Evolutionary conservation across 2,329 filamentous ascomycete genomes (phyloP), one percentile per base, ranked within the genome.

Genomic region (Talaromyces atroroseus): DNA sequence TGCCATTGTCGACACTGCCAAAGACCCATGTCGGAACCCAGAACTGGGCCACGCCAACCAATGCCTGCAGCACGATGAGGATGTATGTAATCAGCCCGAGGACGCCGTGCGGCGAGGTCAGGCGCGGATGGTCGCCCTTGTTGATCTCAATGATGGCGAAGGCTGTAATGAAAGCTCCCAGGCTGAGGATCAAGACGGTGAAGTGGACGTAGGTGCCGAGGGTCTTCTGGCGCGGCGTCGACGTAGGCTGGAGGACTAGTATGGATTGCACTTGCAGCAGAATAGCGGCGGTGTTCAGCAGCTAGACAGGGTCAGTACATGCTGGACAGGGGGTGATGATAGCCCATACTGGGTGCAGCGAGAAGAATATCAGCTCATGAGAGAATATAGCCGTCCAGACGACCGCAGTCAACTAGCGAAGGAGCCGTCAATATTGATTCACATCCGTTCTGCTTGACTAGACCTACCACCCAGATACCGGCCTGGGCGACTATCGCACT

Each of bases 191-290:
- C 48, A 89, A 64, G 62, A 96, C 77, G 12, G 76, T 73, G 23
- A 85, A 86, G 73, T 99, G 92, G 48, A 82, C 70, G 63, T 78
- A 73, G 18, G 84, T 82, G 46, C 84, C 84, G 26, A 76, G 63
- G 40, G 73, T 73, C 74, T 96, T 96, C 74, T 96, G 89, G 16
- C 78, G 72, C 1, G 85, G 77, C 0, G 89, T 89, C 64, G 88
- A 82, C 0, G 92, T 96, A 1, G 92, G 94, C 71, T 99, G 94
- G 36, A 97, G 82, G 63, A 94, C 77, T 52, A 97, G 84, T 62
- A 92, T 84, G 55, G 87, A 87, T 78, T 96, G 87, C 18, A 88
- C 81, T 65, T 94, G 79, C 57, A 90, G 79, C 60, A 96, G 79
- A 58, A 95, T 72, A 49, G 85, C 91, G 57, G 87, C 74, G 62